These are phyloP conservation scores for Phytophthora syringae DNA, from an alignment of 352 stramenopile genomes.

Conservation along the genomic window DNA sequence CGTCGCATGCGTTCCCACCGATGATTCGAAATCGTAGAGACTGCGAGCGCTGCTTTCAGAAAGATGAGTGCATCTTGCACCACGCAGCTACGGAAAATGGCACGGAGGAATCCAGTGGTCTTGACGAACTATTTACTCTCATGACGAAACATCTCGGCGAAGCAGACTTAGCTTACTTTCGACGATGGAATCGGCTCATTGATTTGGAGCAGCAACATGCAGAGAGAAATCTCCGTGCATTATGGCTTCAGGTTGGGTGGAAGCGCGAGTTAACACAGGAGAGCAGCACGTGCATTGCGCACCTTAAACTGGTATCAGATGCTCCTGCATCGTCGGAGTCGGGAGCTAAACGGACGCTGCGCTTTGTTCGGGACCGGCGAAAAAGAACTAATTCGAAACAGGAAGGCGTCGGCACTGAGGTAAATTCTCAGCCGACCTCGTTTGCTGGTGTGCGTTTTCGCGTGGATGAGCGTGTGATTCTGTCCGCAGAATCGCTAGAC, in stretches of 20 bases:
- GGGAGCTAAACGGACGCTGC: conserved; percentile 44
- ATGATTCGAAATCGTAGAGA: conserved; percentile 74
- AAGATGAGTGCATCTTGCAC: conserved; percentile 87
- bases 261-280: conserved; percentile 61
- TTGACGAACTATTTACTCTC: conserved; percentile 70
- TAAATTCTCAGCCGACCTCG: conserved; percentile 32
- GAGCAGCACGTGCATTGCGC: conserved; percentile 60
- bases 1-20: conserved; percentile 64
- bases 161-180: conserved; percentile 71
- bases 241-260: conserved; percentile 72
- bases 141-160: conserved; percentile 64
- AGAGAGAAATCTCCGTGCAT: conserved; percentile 65
- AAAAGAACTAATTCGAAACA: conserved; percentile 16
- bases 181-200: conserved; percentile 74
- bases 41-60: conserved; percentile 84
- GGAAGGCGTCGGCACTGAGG: background rate
- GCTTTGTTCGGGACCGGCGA: conserved; percentile 59
- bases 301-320: conserved; percentile 58
- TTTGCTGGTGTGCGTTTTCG: conserved; percentile 68
- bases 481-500: conserved; percentile 77
- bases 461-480: conserved; percentile 74
- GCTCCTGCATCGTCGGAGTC: conserved; percentile 40
- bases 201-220: conserved; percentile 80
- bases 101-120: conserved; percentile 61
- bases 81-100: conserved; percentile 83